Base-by-base conservation (phyloP, 257 asterid genomes). In the Ajuga chamaepitys region DNA sequence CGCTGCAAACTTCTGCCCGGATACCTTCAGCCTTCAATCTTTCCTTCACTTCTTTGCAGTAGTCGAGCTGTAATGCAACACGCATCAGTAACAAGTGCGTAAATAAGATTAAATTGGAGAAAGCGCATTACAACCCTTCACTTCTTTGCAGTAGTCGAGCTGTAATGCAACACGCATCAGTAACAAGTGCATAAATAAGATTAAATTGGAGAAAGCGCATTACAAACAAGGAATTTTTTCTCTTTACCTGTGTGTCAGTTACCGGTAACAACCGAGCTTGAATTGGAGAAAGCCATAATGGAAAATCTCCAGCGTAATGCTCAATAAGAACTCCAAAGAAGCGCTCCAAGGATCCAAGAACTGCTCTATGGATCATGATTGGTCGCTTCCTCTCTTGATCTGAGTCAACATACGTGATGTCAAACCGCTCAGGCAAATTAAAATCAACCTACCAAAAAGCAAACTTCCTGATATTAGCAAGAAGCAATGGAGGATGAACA, bases 291-390 rank as follows among this genome's bases (percentile, higher is more conserved):
- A 93, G 96, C 98, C 98, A 93, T 56, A 93, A 67, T 2, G 98
- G 98, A 64, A 93, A 87, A 78, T 93, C 98, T 26, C 97, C 96
- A 64, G 96, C 95, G 74, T 85, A 93, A 65, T 93, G 88, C 81
- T 93, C 98, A 24, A 92, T 78, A 24, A 92, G 95, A 75, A 92
- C 96, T 38, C 98, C 98, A 64, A 92, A 92, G 72, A 89, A 92
- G 24, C 97, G 83, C 77, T 92, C 98, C 76, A 92, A 73, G 59
- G 97, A 92, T 78, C 98, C 98, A 67, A 92, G 96, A 70, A 89
- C 81, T 58, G 98, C 97, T 75, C 97, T 80, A 74, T 92, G 97
- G 70, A 92, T 92, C 96, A 93, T 81, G 73, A 93, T 87, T 1
- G 98, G 98, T 2, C 88, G 89, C 68, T 84, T 85, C 81, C 78